These are phyloP conservation scores for Geotrichum klebahnii DNA, from an alignment of 1,139 yeast species.

Conservation along the genomic window DNA sequence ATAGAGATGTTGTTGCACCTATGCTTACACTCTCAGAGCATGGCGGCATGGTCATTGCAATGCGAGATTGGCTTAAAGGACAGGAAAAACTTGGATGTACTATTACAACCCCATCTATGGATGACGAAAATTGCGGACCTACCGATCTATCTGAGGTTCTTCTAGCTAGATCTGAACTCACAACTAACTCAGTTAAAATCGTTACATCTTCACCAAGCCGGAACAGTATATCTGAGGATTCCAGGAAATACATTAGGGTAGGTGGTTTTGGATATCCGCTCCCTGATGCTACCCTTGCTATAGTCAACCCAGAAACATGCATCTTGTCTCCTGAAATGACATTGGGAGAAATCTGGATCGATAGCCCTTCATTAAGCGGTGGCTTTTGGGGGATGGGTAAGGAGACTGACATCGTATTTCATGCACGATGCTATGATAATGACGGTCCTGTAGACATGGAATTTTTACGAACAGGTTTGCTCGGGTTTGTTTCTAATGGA, in stretches of 20 bases:
- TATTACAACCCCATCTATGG: conserved; percentile 29
- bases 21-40: conserved; percentile 85
- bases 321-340: conserved; percentile 63
- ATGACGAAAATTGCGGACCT: conserved; percentile 44
- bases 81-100: conserved; percentile 54
- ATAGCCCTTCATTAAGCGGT: conserved; percentile 80
- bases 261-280: conserved; percentile 93
- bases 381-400: conserved; percentile 74
- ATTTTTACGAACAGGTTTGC: conserved; percentile 81
- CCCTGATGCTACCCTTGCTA: conserved; percentile 89
- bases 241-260: conserved; percentile 55
- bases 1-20: conserved; percentile 81
- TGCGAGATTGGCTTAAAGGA: conserved; percentile 77
- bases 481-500: conserved; percentile 85
- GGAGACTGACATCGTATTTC: conserved; percentile 74
- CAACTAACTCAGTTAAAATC: conserved; percentile 71
- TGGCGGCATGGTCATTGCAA: conserved; percentile 91
- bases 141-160: conserved; percentile 60
- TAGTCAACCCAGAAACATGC: conserved; percentile 88
- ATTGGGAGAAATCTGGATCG: conserved; percentile 98
- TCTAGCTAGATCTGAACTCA: conserved; percentile 74
- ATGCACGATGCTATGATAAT: conserved; percentile 72
- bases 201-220: conserved; percentile 54
- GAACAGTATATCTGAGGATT: conserved; percentile 41
- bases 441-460: conserved; percentile 67